These are phyloP conservation scores for Misopates orontium DNA, from an alignment of 257 asterid species.

Conservation along the genomic window DNA sequence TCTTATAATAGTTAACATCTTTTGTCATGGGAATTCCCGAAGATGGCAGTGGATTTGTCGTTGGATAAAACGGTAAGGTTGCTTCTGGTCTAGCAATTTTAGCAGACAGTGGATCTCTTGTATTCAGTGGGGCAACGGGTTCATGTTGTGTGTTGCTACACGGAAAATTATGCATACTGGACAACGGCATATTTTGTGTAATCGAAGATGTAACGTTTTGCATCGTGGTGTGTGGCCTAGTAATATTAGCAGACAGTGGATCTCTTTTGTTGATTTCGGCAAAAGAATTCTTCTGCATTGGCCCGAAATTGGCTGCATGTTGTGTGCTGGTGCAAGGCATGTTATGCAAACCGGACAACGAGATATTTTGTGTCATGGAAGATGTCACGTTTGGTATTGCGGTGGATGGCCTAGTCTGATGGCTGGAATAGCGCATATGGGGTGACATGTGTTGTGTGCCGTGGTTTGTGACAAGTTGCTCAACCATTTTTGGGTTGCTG, in stretches of 20 bases:
- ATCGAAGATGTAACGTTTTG: conserved; percentile 22
- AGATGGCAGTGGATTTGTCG: conserved; percentile 30
- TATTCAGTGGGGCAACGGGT: too few relatives aligned
- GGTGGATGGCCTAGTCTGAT: conserved; percentile 3
- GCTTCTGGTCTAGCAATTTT: conserved; percentile 25
- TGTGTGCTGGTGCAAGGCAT: conserved; percentile 27
- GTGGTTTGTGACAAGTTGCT: conserved; percentile 42
- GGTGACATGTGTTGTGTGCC: too few relatives aligned
- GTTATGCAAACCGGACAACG: not conserved
- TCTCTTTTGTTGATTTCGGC: too few relatives aligned
- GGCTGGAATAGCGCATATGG: conserved; percentile 13
- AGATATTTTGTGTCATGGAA: conserved; percentile 12
- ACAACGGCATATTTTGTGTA: not conserved
- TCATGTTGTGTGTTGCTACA: too few relatives aligned
- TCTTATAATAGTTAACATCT: conserved; percentile 61
- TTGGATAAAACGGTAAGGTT: conserved; percentile 38
- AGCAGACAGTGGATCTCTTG: conserved; percentile 40
- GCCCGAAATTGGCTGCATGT: conserved; percentile 26
- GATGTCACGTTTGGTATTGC: not conserved
- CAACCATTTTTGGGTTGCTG: conserved; percentile 51
- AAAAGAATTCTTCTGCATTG: conserved; percentile 18
- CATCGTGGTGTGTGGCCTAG: conserved; percentile 43
- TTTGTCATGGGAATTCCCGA: too few relatives aligned
- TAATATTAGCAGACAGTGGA: conserved; percentile 23
- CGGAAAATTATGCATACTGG: not conserved